Conservation (phyloP, 1,284 basidiomycete genomes). For the Amylostereum areolatum region DNA sequence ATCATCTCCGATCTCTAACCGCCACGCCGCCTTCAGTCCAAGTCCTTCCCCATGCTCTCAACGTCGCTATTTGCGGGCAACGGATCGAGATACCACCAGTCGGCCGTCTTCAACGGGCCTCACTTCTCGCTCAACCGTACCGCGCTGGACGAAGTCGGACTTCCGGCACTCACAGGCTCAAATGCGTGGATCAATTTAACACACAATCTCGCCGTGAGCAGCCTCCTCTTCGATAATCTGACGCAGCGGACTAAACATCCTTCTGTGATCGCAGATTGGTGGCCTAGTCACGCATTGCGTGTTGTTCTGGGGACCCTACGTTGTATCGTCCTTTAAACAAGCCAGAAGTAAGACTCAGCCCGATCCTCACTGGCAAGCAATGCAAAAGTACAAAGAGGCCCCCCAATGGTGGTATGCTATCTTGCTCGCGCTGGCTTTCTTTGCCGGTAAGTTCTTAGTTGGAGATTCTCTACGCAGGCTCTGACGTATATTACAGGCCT, state of each 20-base stretch:
- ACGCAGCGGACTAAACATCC: not conserved
- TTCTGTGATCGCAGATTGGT: constrained; percentile 40
- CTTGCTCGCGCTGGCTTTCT: constrained; percentile 43
- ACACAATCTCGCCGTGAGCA: constrained; percentile 41
- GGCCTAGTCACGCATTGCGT: constrained; percentile 55
- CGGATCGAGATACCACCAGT: constrained; percentile 51
- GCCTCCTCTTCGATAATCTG: not conserved
- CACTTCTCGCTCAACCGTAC: constrained; percentile 47
- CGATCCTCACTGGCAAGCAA: constrained; percentile 45
- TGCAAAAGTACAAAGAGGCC: constrained; percentile 41
- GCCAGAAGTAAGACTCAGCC: constrained; percentile 26
- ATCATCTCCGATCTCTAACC: not conserved
- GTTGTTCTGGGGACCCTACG: constrained; percentile 54
- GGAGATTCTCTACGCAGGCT: not conserved
- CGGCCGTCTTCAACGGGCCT: constrained; percentile 45
- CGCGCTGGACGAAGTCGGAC: constrained; percentile 45
- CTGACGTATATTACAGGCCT: constrained; percentile 32
- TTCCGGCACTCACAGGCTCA: constrained; percentile 43
- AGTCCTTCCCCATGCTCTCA: constrained; percentile 56
- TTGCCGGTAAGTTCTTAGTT: constrained; percentile 36
- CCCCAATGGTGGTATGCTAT: constrained; percentile 49
- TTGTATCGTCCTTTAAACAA: constrained; percentile 44
- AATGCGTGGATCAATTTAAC: constrained; percentile 53
- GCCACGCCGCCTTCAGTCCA: constrained; percentile 29
- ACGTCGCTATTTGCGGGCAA: constrained; percentile 54